Evolutionary conservation across 2,329 filamentous ascomycete species (phyloP), one percentile per base, ranked within the genome.

Genomic region (Fusarium illudens): DNA sequence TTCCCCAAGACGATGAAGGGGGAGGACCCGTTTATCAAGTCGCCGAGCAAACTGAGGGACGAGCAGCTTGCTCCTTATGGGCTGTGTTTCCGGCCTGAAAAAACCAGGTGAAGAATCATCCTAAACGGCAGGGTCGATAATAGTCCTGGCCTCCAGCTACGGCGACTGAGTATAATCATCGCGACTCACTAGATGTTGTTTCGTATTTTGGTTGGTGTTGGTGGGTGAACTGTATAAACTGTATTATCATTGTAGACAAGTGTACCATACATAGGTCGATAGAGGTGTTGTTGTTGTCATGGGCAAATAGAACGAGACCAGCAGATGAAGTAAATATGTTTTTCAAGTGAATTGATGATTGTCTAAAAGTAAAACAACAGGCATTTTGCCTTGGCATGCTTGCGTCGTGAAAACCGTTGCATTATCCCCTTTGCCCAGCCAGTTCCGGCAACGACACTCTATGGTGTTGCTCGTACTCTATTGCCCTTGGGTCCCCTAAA

Each of bases 1-100:
- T 99, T 99, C 75, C 96, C 96, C 0, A 99, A 99, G 83, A 94
- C 89, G 65, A 94, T 93, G 64, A 94, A 90, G 76, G 94, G 96
- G 1, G 92, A 97, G 75, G 96, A 99, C 80, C 79, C 89, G 59
- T 87, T 97, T 78, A 93, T 97, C 3, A 89, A 88, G 71, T 92
- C 92, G 65, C 96, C 96, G 0, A 89, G 89, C 52, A 78, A 77
- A 66, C 83, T 97, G 67, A 92, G 86, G 0, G 80, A 87, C 60
- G 86, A 87, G 51, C 81, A 86, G 68, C 76, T 86, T 55, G 75
- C 72, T 53, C 82, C 81, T 0, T 87, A 87, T 65, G 82, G 85
- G 11, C 65, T 86, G 36, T 73, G 77, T 44, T 64, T 80, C 6
- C 39, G 51, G 22, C 20, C 37, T 0, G 22, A 27, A 15, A 20